Evolutionary conservation across 192 early-diverging fungal species (phyloP).

Genomic region (Spizellomyces sp.): DNA sequence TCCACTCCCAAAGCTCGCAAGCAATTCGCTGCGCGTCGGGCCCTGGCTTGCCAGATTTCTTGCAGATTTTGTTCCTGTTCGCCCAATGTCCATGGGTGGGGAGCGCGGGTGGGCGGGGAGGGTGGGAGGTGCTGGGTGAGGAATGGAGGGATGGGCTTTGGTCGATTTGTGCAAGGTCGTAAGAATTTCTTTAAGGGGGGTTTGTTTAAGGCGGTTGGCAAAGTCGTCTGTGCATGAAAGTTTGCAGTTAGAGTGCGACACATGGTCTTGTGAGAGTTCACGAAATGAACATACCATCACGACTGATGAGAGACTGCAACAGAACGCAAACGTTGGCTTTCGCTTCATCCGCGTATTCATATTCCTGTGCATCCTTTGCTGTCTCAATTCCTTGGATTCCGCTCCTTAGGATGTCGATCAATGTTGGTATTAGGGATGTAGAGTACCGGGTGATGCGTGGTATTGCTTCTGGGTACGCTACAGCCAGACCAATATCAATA

Average conservation of each 20-base stretch:
- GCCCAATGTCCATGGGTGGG: background rate
- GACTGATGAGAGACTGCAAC: constrained; percentile 29
- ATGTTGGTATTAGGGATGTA: constrained; percentile 34
- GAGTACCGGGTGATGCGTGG: constrained; percentile 36
- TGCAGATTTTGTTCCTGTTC: constrained; percentile 27
- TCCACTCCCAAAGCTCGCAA: background rate
- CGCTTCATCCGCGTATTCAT: constrained; percentile 40
- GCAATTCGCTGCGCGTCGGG: constrained; percentile 8
- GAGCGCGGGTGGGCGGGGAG: background rate
- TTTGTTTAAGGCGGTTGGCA: no score
- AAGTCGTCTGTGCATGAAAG: background rate
- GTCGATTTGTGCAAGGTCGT: no score
- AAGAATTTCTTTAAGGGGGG: no score
- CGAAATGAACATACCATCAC: constrained; percentile 38
- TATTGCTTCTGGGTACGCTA: constrained; percentile 38
- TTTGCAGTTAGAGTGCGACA: constrained; percentile 24
- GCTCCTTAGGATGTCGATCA: constrained; percentile 42
- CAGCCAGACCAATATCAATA: background rate
- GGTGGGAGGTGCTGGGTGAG: no score
- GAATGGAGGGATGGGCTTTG: no score
- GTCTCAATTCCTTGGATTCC: constrained; percentile 21
- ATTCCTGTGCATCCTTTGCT: constrained; percentile 2
- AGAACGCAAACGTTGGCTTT: constrained; percentile 51
- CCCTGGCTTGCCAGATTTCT: constrained; percentile 6
- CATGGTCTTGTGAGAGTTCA: background rate